A percentile compares a stretch with the other conserved stretches of the same genome.
Conservation (phyloP, 306 rosid species). For the Bauhinia variegata region DNA sequence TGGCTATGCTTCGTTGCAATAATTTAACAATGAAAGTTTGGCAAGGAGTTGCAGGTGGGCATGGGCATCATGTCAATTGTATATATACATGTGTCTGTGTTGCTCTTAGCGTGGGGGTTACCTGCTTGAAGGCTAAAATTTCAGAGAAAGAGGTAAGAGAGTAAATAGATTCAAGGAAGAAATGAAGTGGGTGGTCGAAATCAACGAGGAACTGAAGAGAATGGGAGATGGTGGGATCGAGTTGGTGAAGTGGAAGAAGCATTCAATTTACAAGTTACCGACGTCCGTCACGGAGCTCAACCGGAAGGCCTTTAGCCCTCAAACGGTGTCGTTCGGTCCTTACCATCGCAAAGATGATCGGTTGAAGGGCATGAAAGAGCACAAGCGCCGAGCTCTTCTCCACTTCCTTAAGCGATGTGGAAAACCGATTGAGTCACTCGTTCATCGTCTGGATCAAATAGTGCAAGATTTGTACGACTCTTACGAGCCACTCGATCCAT, state of each 20-base stretch:
- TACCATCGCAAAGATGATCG: slow-evolving; percentile 39
- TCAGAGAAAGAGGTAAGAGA: too few relatives aligned
- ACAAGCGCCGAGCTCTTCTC: slow-evolving; percentile 51
- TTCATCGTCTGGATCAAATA: slow-evolving; percentile 22
- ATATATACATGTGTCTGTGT: too few relatives aligned
- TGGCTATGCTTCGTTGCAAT: too few relatives aligned
- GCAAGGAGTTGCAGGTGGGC: too few relatives aligned
- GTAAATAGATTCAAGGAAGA: slow-evolving; percentile 17
- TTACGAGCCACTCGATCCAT: slow-evolving; percentile 41
- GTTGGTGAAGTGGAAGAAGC: slow-evolving; percentile 45
- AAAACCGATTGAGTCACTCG: slow-evolving; percentile 26
- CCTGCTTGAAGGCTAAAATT: too few relatives aligned
- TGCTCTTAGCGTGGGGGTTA: neutral
- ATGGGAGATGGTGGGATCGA: neutral
- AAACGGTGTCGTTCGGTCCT: slow-evolving; percentile 64
- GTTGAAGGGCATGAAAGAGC: slow-evolving; percentile 43
- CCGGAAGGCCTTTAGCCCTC: slow-evolving; percentile 46
- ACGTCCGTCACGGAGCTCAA: slow-evolving; percentile 16
- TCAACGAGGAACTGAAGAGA: slow-evolving; percentile 30
- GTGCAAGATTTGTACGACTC: slow-evolving; percentile 42
- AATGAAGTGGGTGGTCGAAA: slow-evolving; percentile 38
- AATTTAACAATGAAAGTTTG: neutral
- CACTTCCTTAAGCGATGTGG: slow-evolving; percentile 39
- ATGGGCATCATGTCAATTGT: neutral
- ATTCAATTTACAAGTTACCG: slow-evolving; percentile 56